Conservation (phyloP, 495 filamentous ascomycete species). For the Hypoxylon subgilvum region DNA sequence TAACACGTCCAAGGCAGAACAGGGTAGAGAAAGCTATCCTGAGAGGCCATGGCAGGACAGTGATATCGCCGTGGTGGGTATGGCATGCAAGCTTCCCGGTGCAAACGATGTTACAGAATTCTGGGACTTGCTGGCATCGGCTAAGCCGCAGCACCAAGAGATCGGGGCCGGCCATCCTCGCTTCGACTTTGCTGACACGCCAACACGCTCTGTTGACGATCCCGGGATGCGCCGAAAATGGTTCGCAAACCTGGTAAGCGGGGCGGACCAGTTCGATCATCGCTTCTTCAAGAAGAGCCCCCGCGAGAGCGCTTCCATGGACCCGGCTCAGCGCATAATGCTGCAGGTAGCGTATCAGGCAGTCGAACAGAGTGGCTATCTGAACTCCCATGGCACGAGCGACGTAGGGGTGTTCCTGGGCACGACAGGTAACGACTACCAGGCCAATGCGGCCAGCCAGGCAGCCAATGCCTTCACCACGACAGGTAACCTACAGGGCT, state of each 20-base stretch:
- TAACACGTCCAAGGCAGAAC: neutral
- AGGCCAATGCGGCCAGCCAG: slow-evolving; percentile 34
- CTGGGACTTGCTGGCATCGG: slow-evolving; percentile 42
- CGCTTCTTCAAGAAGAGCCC: slow-evolving; percentile 55
- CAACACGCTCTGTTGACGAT: slow-evolving; percentile 41
- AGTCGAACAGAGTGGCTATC: slow-evolving; percentile 44
- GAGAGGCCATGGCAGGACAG: slow-evolving; percentile 24
- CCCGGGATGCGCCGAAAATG: slow-evolving; percentile 41
- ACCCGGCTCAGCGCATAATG: slow-evolving; percentile 52
- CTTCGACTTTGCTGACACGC: slow-evolving; percentile 43
- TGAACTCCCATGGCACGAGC: slow-evolving; percentile 59
- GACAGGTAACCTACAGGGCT: slow-evolving; percentile 25
- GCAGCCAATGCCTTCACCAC: slow-evolving; percentile 28
- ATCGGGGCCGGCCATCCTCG: slow-evolving; percentile 43
- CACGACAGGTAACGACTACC: slow-evolving; percentile 19
- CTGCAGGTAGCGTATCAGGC: slow-evolving; percentile 56
- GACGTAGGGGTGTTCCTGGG: slow-evolving; percentile 53
- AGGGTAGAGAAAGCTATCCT: slow-evolving; percentile 3
- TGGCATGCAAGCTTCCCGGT: slow-evolving; percentile 47
- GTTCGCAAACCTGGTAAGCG: slow-evolving; percentile 42
- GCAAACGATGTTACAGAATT: slow-evolving; percentile 47
- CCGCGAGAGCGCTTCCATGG: slow-evolving; percentile 50
- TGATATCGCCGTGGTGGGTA: slow-evolving; percentile 52
- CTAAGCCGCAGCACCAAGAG: slow-evolving; percentile 44
- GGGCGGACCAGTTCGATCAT: slow-evolving; percentile 51